Evolutionary conservation across 495 filamentous ascomycete species (phyloP), one percentile per base, ranked within the genome.

Genomic region (Aspergillus heteromorphus): DNA sequence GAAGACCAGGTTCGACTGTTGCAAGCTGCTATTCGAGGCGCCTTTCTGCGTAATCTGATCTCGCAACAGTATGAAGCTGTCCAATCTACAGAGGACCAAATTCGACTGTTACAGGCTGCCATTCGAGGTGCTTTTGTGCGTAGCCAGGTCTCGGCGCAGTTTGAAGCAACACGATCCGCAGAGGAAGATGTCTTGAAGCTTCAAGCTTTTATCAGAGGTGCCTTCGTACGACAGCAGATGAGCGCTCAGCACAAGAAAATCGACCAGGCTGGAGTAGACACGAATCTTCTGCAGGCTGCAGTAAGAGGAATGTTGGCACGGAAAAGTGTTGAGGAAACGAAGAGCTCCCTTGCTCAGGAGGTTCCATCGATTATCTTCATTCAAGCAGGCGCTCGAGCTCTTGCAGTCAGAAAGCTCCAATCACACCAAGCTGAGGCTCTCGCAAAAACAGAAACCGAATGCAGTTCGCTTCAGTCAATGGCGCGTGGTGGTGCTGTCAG

Each of bases 261-360:
- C 9, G 51, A 68, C 20, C 40, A 71, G 34, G 58, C 57, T 21
- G 60, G 58, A 36, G 58, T 47, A 17, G 50, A 48, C 8, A 56
- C 75, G 2, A 62, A 61, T 30, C 61, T 57, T n/a, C 51, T 79
- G 36, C 75, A 79, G 62, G 76, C 75, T 36, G 68, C 65, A 19
- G 67, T 86, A 60, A 77, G 87, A 64, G 81, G 79, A 30, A 69
- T 68, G 64, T 50, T 81, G 17, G 64, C 70, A 36, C 75, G 80
- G 49, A 63, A 71, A 40, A 61, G 69, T 19, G 36, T 81, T 17
- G 57, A 65, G 16, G 63, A 69, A 10, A 67, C 73, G 30, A 64
- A 62, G 57, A 21, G 51, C 13, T 58, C 59, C 14, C 69, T 77
- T 7, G 45, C 59, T n/a, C 40, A 57, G n/a, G 69, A 73, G 53